phyloP scores from a whole-genome alignment of 2,329 filamentous ascomycete genomes.

The Ramichloridium luteum region DNA sequence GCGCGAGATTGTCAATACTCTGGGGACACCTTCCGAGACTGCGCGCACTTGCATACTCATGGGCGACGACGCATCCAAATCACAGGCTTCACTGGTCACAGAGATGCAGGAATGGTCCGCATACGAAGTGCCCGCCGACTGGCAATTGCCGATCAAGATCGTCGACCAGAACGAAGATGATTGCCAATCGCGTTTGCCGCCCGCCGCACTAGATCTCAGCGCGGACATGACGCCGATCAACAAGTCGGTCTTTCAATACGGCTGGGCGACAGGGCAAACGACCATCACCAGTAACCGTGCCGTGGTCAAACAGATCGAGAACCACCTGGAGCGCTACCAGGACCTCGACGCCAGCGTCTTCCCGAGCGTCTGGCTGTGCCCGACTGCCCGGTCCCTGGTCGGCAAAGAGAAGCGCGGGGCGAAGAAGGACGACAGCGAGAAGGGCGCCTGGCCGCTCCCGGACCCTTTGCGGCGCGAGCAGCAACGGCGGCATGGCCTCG shows the following conservation, averaged over 20 bases:
- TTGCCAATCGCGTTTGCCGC: conserved; percentile 33
- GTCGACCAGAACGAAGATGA: conserved; percentile 34
- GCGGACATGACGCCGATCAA: conserved; percentile 49
- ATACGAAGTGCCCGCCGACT: conserved; percentile 40
- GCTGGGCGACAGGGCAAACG: conserved; percentile 51
- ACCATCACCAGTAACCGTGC: conserved; percentile 61
- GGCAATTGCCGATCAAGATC: conserved; percentile 49
- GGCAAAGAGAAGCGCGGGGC: conserved; percentile 46
- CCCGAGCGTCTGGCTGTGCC: conserved; percentile 52
- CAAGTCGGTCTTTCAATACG: conserved; percentile 58
- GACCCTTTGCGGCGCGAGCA: conserved; percentile 21
- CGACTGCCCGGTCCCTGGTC: conserved; percentile 52
- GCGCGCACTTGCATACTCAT: conserved; percentile 48
- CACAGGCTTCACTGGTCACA: conserved; percentile 20
- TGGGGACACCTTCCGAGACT: conserved; percentile 51
- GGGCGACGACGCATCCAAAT: conserved; percentile 30
- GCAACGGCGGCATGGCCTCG: conserved; percentile 21
- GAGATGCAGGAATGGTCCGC: conserved; percentile 37
- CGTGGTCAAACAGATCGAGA: conserved; percentile 54
- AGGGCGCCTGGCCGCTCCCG: conserved; percentile 16
- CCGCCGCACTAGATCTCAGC: conserved; percentile 32
- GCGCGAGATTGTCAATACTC: conserved; percentile 51
- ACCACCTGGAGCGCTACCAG: conserved; percentile 41
- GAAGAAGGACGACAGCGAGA: conserved; percentile 14
- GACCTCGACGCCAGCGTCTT: conserved; percentile 40